A percentile compares a stretch with the other conserved stretches of the same genome.
Conservation (phyloP, 202 grass and related monocot species). For the Carex sylvatica region DNA sequence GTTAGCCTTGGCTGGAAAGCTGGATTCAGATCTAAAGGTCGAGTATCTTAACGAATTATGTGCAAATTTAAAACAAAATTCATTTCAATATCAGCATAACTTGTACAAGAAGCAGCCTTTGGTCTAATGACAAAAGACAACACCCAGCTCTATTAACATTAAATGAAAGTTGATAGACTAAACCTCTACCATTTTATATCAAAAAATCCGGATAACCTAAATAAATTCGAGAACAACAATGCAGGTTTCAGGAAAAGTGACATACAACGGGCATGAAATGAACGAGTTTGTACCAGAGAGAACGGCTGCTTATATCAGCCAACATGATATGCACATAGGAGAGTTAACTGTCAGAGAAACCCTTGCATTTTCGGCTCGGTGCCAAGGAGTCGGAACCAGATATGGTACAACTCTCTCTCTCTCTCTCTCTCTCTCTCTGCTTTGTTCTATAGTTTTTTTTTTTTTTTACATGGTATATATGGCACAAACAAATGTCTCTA, state of each 20-base stretch:
- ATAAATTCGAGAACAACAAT: neutral
- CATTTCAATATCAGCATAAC: neutral
- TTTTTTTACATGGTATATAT: neutral
- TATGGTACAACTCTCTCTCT: constrained; percentile 22
- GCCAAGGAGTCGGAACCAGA: constrained; percentile 42
- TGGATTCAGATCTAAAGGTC: constrained; percentile 37
- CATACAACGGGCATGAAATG: constrained; percentile 52
- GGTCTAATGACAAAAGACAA: too few relatives aligned
- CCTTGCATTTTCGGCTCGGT: constrained; percentile 49
- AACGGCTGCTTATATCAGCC: constrained; percentile 47
- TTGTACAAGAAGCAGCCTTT: too few relatives aligned
- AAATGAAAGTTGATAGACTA: too few relatives aligned
- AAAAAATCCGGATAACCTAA: too few relatives aligned
- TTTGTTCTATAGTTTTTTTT: neutral
- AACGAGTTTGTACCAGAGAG: constrained; percentile 51
- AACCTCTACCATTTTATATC: too few relatives aligned
- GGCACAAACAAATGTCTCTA: neutral
- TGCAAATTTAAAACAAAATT: neutral
- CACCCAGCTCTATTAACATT: too few relatives aligned
- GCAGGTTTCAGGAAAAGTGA: constrained; percentile 40
- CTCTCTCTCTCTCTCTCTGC: neutral
- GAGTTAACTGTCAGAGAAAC: constrained; percentile 58
- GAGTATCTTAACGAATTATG: neutral
- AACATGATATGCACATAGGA: constrained; percentile 46
- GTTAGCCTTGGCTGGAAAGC: constrained; percentile 43